A percentile compares a stretch with the other conserved stretches of the same genome.
Conservation (phyloP, 257 asterid genomes). For the Oldenlandia corymbosa region DNA sequence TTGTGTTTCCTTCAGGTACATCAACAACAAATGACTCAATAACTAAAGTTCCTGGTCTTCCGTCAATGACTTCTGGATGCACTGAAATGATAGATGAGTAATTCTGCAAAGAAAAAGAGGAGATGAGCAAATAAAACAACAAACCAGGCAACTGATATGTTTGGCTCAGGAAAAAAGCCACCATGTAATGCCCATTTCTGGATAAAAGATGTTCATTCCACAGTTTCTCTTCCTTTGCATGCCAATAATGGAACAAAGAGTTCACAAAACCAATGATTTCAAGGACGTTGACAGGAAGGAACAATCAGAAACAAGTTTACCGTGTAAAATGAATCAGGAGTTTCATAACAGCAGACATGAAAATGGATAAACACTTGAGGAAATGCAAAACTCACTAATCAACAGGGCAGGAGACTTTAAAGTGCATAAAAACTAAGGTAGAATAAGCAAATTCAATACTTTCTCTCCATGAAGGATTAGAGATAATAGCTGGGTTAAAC, state of each 20-base stretch:
- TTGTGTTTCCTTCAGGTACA: constrained; percentile 34
- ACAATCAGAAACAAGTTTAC: background rate
- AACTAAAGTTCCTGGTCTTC: constrained; percentile 27
- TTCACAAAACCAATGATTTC: too few species aligned
- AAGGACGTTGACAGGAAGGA: background rate
- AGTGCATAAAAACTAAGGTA: too few species aligned
- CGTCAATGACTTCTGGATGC: constrained; percentile 27
- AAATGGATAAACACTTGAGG: background rate
- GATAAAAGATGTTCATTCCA: background rate
- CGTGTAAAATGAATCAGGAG: background rate
- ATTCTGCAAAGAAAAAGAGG: constrained; percentile 18
- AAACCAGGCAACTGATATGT: background rate
- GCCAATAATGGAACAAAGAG: background rate
- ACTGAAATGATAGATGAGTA: constrained; percentile 29
- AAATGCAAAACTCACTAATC: too few species aligned
- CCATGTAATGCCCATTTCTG: background rate
- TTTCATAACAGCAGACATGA: background rate
- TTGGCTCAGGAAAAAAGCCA: background rate
- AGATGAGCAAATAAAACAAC: constrained; percentile 1
- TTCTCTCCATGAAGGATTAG: too few species aligned
- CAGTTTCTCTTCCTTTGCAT: background rate
- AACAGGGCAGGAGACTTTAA: too few species aligned
- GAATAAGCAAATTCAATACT: too few species aligned
- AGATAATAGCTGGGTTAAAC: too few species aligned
- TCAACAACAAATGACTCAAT: constrained; percentile 32